Evolutionary conservation across 1,284 basidiomycete species (phyloP).

Genomic region (Irpex sp.): DNA sequence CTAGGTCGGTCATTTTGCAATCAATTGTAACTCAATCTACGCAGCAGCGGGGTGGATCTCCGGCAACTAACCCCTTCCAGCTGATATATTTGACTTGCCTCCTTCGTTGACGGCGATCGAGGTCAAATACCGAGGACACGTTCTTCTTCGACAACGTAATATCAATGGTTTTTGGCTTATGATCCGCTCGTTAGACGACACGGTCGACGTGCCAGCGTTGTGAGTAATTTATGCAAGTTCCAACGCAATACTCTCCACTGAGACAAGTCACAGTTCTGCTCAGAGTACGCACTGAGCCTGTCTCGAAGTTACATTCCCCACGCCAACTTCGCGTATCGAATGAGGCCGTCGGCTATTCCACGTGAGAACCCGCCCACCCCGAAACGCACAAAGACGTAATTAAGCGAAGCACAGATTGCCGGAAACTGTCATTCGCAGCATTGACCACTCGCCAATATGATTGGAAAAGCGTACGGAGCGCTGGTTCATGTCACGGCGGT

Average conservation of each 20-base stretch:
- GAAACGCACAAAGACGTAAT: background rate
- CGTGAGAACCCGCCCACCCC: background rate
- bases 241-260: background rate
- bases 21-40: background rate
- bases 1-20: background rate
- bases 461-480: background rate
- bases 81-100: background rate
- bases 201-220: background rate
- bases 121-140: background rate
- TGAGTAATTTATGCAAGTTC: background rate
- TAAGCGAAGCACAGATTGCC: background rate
- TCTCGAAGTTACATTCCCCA: background rate
- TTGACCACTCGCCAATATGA: background rate
- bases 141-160: background rate
- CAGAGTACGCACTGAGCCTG: background rate
- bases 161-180: background rate
- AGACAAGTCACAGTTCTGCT: background rate
- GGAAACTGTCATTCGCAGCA: background rate
- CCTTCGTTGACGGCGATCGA: background rate
- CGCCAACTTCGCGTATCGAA: background rate
- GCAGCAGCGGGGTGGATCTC: background rate
- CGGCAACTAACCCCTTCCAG: background rate
- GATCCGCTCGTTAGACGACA: background rate
- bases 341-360: background rate
- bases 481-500: background rate